A percentile compares a stretch with the other conserved stretches of the same genome.
These are phyloP conservation scores for Phallus indusiatus DNA, from an alignment of 768 basidiomycete genomes.

Conservation along the genomic window DNA sequence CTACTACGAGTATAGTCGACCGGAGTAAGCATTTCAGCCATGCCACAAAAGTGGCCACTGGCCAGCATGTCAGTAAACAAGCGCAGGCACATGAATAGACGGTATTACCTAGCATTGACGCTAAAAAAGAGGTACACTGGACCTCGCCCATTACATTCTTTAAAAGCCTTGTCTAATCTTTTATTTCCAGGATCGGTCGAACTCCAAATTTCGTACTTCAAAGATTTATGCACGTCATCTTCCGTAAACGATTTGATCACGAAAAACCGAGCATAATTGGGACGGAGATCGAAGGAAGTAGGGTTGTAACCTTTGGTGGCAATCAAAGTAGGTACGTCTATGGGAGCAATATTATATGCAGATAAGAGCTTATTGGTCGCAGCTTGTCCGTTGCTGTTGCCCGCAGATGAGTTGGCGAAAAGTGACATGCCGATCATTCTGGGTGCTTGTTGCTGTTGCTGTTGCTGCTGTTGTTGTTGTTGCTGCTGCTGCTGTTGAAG, in stretches of 20 bases:
- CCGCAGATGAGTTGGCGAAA: conserved; percentile 25
- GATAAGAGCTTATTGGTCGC: conserved; percentile 14
- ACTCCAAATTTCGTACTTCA: conserved; percentile 97
- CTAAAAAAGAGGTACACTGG: conserved; percentile 99
- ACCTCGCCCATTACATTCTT: conserved; percentile 82
- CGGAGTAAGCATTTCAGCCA: conserved; percentile 96
- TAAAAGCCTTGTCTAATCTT: conserved; percentile 93
- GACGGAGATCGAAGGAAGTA: conserved; percentile 69
- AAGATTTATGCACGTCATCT: conserved; percentile 96
- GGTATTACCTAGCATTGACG: conserved; percentile 71
- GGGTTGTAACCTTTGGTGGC: conserved; percentile 90
- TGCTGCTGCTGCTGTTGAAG: conserved; percentile 37
- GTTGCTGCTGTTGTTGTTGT: conserved; percentile 20
- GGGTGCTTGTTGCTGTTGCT: conserved; percentile 23
- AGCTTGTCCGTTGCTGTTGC: conserved; percentile 28
- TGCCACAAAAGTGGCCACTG: conserved; percentile 95
- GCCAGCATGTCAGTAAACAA: not conserved
- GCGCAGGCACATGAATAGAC: not conserved
- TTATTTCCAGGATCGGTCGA: conserved; percentile 97
- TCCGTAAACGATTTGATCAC: conserved; percentile 99
- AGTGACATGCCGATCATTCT: conserved; percentile 29
- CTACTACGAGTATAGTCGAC: conserved; percentile 93
- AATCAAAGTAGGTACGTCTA: conserved; percentile 81
- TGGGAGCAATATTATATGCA: conserved; percentile 48
- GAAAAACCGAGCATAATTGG: conserved; percentile 81